Evolutionary conservation across 179 eudicot genomes (phyloP).

Genomic region (Camellia oleifera): DNA sequence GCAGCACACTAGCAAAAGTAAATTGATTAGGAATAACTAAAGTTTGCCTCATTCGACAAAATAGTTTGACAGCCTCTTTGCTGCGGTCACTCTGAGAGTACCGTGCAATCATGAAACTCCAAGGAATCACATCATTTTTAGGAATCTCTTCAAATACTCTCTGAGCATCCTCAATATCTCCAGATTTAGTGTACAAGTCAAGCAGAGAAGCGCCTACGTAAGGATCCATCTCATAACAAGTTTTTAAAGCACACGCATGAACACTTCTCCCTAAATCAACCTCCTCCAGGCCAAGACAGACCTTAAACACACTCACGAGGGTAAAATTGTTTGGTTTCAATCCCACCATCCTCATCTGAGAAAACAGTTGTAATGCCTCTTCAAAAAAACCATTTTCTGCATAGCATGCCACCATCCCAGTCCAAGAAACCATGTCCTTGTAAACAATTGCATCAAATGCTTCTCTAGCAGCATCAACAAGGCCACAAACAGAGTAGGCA

Average conservation of each 20-base stretch:
- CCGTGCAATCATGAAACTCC: slow-evolving; percentile 29
- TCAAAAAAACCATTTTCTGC: slow-evolving; percentile 39
- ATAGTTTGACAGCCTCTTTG: slow-evolving; percentile 25
- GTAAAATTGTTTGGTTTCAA: slow-evolving; percentile 55
- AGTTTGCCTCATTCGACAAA: slow-evolving; percentile 20
- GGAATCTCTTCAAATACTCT: slow-evolving; percentile 54
- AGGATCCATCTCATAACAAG: slow-evolving; percentile 38
- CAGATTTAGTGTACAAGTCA: slow-evolving; percentile 51
- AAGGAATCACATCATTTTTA: slow-evolving; percentile 36
- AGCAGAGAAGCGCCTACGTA: slow-evolving; percentile 58
- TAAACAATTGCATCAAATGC: slow-evolving; percentile 45
- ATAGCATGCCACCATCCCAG: slow-evolving; percentile 59
- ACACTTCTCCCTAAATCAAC: slow-evolving; percentile 30
- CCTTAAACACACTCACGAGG: slow-evolving; percentile 54
- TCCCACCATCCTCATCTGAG: slow-evolving; percentile 42
- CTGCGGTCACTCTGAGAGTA: slow-evolving; percentile 20
- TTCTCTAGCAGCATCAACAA: slow-evolving; percentile 39
- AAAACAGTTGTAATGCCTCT: slow-evolving; percentile 40
- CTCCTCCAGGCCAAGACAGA: slow-evolving; percentile 45
- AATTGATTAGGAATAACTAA: slow-evolving; percentile 22
- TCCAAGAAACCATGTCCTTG: slow-evolving; percentile 63
- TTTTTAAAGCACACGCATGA: slow-evolving; percentile 49
- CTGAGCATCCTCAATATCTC: slow-evolving; percentile 43
- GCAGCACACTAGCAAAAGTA: slow-evolving; percentile 26
- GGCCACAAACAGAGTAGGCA: slow-evolving; percentile 47